Conservation (phyloP, 1,139 yeast genomes). For the Yamadazyma siamensis region DNA sequence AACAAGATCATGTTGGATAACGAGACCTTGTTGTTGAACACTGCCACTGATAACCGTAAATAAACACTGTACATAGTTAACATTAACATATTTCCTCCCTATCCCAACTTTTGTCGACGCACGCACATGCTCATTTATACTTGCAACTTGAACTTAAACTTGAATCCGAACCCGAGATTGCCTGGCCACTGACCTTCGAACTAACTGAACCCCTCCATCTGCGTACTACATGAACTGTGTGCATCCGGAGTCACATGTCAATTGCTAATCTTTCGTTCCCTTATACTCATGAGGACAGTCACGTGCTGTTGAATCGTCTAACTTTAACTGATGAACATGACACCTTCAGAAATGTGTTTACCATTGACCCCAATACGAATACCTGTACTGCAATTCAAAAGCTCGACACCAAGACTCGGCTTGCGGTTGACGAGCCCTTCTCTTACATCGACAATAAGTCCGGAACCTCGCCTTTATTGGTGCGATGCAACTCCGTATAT, state of each 20-base stretch:
- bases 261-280: background rate
- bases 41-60: conserved; percentile 65
- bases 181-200: background rate
- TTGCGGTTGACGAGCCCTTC: conserved; percentile 14
- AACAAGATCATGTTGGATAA: conserved; percentile 89
- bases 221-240: too few relatives aligned
- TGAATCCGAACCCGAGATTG: too few relatives aligned
- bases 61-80: conserved; percentile 16
- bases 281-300: background rate
- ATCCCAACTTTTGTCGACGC: too few relatives aligned
- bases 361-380: conserved; percentile 9
- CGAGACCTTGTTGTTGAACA: conserved; percentile 86
- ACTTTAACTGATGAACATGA: conserved; percentile 22
- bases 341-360: conserved; percentile 16
- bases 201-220: background rate
- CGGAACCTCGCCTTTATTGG: conserved; percentile 23
- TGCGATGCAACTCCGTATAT: conserved; percentile 21
- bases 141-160: too few relatives aligned
- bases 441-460: conserved; percentile 24
- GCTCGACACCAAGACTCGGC: conserved; percentile 13
- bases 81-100: conserved; percentile 3
- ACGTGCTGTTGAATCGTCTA: conserved; percentile 17
- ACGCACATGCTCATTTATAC: background rate
- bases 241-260: too few relatives aligned
- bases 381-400: conserved; percentile 16